These are phyloP conservation scores for Penicillium rolfsii DNA, from an alignment of 2,329 filamentous ascomycete species.

Conservation along the genomic window DNA sequence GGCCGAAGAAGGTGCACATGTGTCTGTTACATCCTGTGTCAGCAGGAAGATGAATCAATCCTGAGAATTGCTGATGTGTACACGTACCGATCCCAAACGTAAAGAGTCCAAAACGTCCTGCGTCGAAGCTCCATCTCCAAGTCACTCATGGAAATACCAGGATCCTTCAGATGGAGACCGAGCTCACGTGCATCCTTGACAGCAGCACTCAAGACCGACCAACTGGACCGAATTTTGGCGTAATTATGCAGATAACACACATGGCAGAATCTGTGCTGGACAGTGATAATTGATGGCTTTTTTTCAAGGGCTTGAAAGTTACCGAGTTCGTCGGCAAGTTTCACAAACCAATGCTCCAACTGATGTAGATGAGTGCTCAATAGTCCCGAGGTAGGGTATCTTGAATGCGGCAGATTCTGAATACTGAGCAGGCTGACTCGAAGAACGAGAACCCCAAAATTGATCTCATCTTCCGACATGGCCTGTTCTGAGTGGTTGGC, in stretches of 20 bases:
- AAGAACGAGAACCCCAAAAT: constrained; percentile 23
- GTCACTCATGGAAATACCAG: constrained; percentile 12
- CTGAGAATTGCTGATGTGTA: no score
- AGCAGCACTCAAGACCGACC: constrained; percentile 19
- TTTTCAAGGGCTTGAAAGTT: constrained; percentile 9
- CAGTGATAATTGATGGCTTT: constrained; percentile 16
- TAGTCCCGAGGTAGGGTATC: constrained; percentile 18
- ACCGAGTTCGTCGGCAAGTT: constrained; percentile 18
- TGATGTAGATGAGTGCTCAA: constrained; percentile 11
- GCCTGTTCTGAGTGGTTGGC: background rate
- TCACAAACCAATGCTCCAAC: constrained; percentile 19
- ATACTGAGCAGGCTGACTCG: constrained; percentile 22
- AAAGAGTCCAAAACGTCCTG: constrained; percentile 22
- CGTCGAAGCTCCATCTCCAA: constrained; percentile 23
- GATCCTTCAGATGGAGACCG: constrained; percentile 20
- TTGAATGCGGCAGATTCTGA: constrained; percentile 20
- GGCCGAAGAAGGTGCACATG: constrained; percentile 21
- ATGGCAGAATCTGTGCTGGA: constrained; percentile 23
- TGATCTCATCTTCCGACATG: constrained; percentile 17
- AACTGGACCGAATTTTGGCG: constrained; percentile 18
- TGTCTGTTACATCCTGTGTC: constrained; percentile 3
- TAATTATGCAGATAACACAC: constrained; percentile 21
- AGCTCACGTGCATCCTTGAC: constrained; percentile 23
- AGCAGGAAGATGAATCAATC: background rate
- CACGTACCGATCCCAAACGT: constrained; percentile 24